Conservation (phyloP, 2,329 filamentous ascomycete species). For the Stagonosporopsis cucurbitacearum region DNA sequence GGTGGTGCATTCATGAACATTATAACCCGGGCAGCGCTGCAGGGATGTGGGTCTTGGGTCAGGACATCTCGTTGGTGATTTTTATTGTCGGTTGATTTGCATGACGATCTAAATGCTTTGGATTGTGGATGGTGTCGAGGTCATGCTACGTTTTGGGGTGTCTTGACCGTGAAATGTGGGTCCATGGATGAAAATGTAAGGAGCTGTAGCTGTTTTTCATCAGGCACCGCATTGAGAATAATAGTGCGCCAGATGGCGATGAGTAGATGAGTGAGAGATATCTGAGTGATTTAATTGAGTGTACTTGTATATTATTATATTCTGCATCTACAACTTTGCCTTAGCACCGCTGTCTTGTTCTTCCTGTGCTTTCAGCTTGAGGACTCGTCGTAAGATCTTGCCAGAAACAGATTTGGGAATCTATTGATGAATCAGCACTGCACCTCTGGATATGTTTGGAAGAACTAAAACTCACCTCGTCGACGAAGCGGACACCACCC, state of each 20-base stretch:
- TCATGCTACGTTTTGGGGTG: no score
- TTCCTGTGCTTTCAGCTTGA: constrained; percentile 53
- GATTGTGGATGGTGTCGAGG: no score
- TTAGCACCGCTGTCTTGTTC: constrained; percentile 48
- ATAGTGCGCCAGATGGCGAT: neutral
- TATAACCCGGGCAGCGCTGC: no score
- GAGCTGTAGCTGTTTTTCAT: no score
- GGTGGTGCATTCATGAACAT: no score
- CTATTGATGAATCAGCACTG: constrained; percentile 19
- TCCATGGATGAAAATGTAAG: no score
- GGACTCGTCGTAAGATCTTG: constrained; percentile 55
- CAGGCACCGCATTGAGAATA: no score
- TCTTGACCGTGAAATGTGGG: no score
- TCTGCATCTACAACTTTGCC: constrained; percentile 50
- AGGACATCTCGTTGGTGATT: no score
- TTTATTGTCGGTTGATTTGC: no score
- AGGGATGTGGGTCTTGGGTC: no score
- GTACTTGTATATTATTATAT: neutral
- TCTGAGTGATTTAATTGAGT: neutral
- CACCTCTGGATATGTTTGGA: neutral
- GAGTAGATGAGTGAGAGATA: neutral
- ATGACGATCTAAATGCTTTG: no score
- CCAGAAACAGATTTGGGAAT: constrained; percentile 57
- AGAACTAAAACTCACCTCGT: constrained; percentile 33
- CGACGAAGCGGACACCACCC: constrained; percentile 55